A percentile compares a stretch with the other conserved stretches of the same genome.
Conservation (phyloP, 2,329 filamentous ascomycete genomes). For the Fusarium fujikuroi region DNA sequence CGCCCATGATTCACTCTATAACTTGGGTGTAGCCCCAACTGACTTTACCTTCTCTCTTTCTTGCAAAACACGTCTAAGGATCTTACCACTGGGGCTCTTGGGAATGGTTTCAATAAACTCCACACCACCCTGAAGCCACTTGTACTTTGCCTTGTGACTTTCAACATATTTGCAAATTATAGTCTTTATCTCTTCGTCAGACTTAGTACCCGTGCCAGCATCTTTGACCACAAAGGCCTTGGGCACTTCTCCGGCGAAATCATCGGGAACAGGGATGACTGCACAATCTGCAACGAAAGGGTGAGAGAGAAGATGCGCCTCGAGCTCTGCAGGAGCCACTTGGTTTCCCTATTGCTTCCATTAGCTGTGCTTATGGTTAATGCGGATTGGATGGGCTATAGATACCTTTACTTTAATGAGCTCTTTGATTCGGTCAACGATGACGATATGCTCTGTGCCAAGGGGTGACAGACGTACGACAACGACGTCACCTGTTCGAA, state of each 20-base stretch:
- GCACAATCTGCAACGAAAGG: background rate
- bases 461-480: background rate
- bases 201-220: background rate
- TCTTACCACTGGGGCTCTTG: background rate
- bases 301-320: background rate
- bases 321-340: background rate
- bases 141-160: background rate
- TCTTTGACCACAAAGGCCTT: background rate
- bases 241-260: background rate
- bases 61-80: background rate
- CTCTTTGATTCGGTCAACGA: background rate
- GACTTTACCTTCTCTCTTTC: background rate
- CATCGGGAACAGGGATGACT: background rate
- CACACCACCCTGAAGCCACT: background rate
- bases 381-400: fast-evolving
- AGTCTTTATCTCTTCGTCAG: background rate
- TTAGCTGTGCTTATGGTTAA: background rate
- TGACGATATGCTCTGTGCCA: background rate
- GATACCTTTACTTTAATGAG: background rate
- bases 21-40: fast-evolving
- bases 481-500: background rate
- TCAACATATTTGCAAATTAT: background rate
- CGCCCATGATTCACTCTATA: background rate
- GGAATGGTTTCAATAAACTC: background rate
- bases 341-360: fast-evolving